These are phyloP conservation scores for Centella asiatica DNA, from an alignment of 129 eudicot genomes.

Conservation along the genomic window DNA sequence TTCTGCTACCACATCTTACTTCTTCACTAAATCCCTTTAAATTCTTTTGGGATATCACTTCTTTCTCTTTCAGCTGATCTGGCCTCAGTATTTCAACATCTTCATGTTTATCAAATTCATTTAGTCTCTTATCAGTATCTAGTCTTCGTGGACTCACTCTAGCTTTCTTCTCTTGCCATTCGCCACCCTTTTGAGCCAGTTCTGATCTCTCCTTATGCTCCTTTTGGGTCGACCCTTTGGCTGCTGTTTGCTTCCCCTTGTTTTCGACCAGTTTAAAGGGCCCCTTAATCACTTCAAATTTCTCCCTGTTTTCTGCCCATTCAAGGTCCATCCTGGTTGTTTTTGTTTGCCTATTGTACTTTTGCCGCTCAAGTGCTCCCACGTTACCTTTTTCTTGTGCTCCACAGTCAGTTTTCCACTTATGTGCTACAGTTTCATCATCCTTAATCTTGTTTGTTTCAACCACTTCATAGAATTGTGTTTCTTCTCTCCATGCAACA, in stretches of 20 bases:
- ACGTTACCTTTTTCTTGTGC: slow-evolving; percentile 4
- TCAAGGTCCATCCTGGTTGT: slow-evolving; percentile 22
- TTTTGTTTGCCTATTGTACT: slow-evolving; percentile 18
- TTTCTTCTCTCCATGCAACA: slow-evolving; percentile 40
- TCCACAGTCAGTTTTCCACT: slow-evolving; percentile 13
- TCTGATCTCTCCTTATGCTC: slow-evolving; percentile 29
- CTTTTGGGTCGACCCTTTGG: slow-evolving; percentile 23
- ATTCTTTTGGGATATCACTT: slow-evolving; percentile 21
- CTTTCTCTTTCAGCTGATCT: slow-evolving; percentile 35
- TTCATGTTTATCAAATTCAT: slow-evolving; percentile 29
- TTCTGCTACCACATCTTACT: slow-evolving; percentile 20
- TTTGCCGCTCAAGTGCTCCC: slow-evolving; percentile 23
- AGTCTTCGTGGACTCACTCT: slow-evolving; percentile 21
- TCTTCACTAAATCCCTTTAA: slow-evolving; percentile 9
- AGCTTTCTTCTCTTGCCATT: slow-evolving; percentile 14
- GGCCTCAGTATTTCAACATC: slow-evolving; percentile 29
- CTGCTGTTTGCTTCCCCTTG: slow-evolving; percentile 20
- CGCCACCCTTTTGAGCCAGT: slow-evolving; percentile 16
- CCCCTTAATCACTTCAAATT: slow-evolving; percentile 15
- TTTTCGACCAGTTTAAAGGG: slow-evolving; percentile 7
- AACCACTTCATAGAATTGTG: slow-evolving; percentile 42
- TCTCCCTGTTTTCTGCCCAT: slow-evolving; percentile 16
- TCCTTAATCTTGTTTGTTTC: slow-evolving; percentile 21
- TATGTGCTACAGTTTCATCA: slow-evolving; percentile 12
- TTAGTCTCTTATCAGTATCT: slow-evolving; percentile 19